These are phyloP conservation scores for Atractiella rhizophila DNA, from an alignment of 768 basidiomycete species.

Conservation along the genomic window DNA sequence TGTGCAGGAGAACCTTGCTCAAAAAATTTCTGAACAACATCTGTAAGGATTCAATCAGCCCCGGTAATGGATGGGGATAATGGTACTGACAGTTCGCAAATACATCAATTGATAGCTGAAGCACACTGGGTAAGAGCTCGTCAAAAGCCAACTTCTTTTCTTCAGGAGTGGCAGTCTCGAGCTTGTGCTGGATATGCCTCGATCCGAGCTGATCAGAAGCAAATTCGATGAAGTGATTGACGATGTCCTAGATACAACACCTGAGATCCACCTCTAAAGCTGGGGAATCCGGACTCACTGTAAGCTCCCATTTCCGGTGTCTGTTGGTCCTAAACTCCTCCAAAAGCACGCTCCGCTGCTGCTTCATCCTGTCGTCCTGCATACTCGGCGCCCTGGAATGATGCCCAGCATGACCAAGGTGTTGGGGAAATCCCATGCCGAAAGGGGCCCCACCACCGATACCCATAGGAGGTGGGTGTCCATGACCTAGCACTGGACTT, in stretches of 20 bases:
- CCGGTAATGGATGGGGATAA: background rate
- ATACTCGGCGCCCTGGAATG: background rate
- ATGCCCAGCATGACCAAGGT: background rate
- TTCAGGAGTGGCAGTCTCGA: constrained; percentile 48
- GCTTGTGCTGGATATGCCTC: constrained; percentile 78
- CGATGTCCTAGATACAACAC: constrained; percentile 39
- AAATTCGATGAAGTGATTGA: constrained; percentile 67
- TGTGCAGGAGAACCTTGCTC: constrained; percentile 60
- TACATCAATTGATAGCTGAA: constrained; percentile 64
- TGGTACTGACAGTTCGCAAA: constrained; percentile 82
- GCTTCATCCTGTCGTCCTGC: constrained; percentile 7
- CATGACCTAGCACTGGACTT: background rate
- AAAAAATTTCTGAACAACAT: constrained; percentile 71
- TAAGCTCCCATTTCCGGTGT: constrained; percentile 52
- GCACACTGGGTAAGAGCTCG: constrained; percentile 57
- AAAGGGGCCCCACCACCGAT: background rate
- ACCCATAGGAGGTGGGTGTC: background rate
- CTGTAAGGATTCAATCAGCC: constrained; percentile 23
- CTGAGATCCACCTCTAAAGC: background rate
- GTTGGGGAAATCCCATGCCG: no score
- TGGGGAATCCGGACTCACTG: constrained; percentile 27
- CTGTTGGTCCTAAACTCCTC: constrained; percentile 69
- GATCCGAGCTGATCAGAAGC: constrained; percentile 89
- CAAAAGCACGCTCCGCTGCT: constrained; percentile 42
- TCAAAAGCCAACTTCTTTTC: constrained; percentile 57